Evolutionary conservation across 192 early-diverging fungal species (phyloP).

Genomic region (Coemansia sp.): DNA sequence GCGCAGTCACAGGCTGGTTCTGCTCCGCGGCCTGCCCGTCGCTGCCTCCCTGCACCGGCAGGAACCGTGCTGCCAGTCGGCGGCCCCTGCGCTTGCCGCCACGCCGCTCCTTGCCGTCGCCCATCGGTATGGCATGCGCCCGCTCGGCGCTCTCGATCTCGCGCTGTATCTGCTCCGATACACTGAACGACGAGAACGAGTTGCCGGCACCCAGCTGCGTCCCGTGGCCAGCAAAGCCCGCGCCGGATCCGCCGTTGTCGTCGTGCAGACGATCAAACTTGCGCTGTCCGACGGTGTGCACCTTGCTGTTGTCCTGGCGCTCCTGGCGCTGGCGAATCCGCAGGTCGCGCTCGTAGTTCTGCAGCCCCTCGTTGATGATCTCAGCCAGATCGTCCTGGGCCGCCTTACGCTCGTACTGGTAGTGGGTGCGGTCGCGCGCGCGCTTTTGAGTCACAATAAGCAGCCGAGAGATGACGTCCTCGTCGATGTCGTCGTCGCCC

Average conservation of each 20-base stretch:
- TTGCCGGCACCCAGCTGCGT: constrained; percentile 38
- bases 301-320: constrained; percentile 55
- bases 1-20: constrained; percentile 10
- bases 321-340: constrained; percentile 54
- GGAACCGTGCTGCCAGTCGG: constrained; percentile 46
- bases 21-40: constrained; percentile 12
- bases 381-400: constrained; percentile 81
- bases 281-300: constrained; percentile 58
- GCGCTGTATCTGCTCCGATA: constrained; percentile 41
- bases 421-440: constrained; percentile 63
- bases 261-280: constrained; percentile 59
- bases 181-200: constrained; percentile 32
- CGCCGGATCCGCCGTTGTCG: constrained; percentile 8
- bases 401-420: constrained; percentile 73
- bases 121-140: constrained; percentile 29
- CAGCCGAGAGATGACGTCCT: constrained; percentile 81
- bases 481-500: constrained; percentile 82
- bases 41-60: constrained; percentile 38
- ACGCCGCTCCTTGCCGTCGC: constrained; percentile 8
- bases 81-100: constrained; percentile 33
- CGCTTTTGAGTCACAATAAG: constrained; percentile 90
- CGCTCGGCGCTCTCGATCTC: constrained; percentile 49
- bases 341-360: constrained; percentile 80
- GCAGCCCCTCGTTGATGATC: constrained; percentile 95
- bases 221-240: constrained; percentile 22